Percentiles rank a stretch among this genome's conserved stretches.
Evolutionary conservation across 805 yeast species (phyloP).

Genomic region (Teunomyces tritomae): DNA sequence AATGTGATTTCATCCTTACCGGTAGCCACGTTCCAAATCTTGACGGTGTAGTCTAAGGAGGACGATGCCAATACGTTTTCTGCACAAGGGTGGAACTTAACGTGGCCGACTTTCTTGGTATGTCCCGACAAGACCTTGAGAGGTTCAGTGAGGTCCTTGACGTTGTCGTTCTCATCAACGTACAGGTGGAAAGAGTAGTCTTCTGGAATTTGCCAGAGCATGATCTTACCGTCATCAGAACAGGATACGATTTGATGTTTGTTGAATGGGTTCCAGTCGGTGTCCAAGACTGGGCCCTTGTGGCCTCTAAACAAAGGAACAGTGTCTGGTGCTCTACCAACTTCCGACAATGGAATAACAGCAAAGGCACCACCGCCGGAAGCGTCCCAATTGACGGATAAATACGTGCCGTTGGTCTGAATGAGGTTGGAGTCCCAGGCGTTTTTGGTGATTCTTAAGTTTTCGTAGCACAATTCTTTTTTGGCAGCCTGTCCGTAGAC

Average conservation of each 20-base stretch:
- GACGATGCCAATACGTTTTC: conserved; percentile 83
- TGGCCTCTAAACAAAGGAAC: conserved; percentile 95
- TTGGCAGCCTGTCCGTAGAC: conserved; percentile 85
- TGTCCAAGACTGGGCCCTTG: conserved; percentile 91
- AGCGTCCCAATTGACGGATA: conserved; percentile 88
- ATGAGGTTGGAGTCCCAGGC: conserved; percentile 96
- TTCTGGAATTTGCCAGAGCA: conserved; percentile 85
- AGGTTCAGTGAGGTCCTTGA: conserved; percentile 67
- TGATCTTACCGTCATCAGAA: conserved; percentile 50
- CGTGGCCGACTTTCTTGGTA: conserved; percentile 89
- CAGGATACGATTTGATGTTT: conserved; percentile 45
- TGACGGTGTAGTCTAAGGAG: conserved; percentile 86
- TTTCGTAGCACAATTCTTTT: conserved; percentile 71
- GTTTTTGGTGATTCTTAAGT: conserved; percentile 75
- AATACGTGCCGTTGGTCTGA: conserved; percentile 79
- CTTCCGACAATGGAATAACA: conserved; percentile 79
- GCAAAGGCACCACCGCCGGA: conserved; percentile 99
- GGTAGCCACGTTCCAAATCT: conserved; percentile 82
- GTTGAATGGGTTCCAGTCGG: conserved; percentile 92
- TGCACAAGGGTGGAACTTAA: conserved; percentile 86
- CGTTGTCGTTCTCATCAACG: conserved; percentile 50
- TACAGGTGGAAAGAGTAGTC: conserved; percentile 70
- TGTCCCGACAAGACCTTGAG: conserved; percentile 76
- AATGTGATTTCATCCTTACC: conserved; percentile 71
- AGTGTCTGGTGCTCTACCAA: conserved; percentile 90